Conservation (phyloP, 1,284 basidiomycete species). For the Cutaneotrichosporon dermatis region DNA sequence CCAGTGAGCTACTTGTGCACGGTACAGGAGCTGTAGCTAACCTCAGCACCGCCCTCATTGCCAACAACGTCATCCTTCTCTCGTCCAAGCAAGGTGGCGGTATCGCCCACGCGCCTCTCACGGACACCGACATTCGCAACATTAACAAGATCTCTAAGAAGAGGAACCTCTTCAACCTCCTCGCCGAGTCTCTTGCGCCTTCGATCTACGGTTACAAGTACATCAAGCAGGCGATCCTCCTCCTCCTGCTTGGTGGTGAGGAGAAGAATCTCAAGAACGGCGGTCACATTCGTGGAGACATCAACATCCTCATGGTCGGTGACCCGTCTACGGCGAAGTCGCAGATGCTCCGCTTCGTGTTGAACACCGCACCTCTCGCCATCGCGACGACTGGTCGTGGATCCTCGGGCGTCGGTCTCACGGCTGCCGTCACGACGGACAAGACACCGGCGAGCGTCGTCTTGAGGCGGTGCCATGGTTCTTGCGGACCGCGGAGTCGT, state of each 20-base stretch:
- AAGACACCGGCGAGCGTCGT: constrained; percentile 88
- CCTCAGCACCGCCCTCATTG: constrained; percentile 79
- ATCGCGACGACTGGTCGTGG: constrained; percentile 98
- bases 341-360: constrained; percentile 91
- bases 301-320: constrained; percentile 99
- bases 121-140: constrained; percentile 90
- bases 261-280: constrained; percentile 98
- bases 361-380: constrained; percentile 92
- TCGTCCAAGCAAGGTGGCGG: constrained; percentile 95
- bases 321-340: constrained; percentile 98
- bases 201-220: constrained; percentile 96
- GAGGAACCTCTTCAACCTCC: constrained; percentile 78
- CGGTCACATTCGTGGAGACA: constrained; percentile 98
- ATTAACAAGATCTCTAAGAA: constrained; percentile 90
- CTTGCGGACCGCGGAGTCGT: constrained; percentile 98
- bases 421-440: constrained; percentile 98
- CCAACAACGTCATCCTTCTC: constrained; percentile 94
- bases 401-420: constrained; percentile 96
- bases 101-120: constrained; percentile 86
- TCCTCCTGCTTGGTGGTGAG: constrained; percentile 89
- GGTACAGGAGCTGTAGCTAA: neutral
- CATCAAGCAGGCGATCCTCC: constrained; percentile 89
- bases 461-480: constrained; percentile 99
- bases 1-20: constrained; percentile 62
- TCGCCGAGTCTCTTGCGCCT: constrained; percentile 92